phyloP scores from a whole-genome alignment of 164 flowering plant species.

The Paratinospora sagittata region DNA sequence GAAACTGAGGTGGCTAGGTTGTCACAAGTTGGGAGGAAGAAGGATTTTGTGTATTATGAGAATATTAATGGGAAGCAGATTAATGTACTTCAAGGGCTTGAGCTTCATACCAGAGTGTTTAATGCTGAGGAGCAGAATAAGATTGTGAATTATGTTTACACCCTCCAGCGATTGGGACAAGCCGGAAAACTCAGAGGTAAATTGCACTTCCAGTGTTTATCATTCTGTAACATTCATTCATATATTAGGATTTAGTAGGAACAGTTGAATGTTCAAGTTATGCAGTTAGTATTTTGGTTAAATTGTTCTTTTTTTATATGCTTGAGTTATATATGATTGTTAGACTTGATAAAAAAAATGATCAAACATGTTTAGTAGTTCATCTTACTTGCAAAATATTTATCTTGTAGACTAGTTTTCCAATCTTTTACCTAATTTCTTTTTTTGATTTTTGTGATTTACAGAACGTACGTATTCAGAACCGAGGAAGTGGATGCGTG shows the following conservation, averaged over 20 bases:
- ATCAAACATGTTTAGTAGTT: too few relatives aligned
- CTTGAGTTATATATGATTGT: too few relatives aligned
- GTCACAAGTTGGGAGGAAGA: conserved; percentile 38
- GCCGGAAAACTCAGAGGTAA: conserved; percentile 47
- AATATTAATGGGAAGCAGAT: conserved; percentile 27
- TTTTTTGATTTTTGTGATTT: not conserved
- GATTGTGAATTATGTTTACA: conserved; percentile 35
- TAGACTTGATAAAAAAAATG: too few relatives aligned
- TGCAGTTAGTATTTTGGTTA: too few relatives aligned
- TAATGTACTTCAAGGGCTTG: conserved; percentile 52
- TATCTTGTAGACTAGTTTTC: not conserved
- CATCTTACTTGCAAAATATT: not conserved
- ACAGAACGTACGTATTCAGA: conserved; percentile 48
- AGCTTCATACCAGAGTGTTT: conserved; percentile 47
- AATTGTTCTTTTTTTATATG: too few relatives aligned
- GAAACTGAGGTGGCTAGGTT: conserved; percentile 19
- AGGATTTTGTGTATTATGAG: conserved; percentile 35
- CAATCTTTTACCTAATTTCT: not conserved
- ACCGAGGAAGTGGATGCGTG: conserved; percentile 62
- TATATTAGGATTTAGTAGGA: too few relatives aligned
- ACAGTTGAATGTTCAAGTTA: too few relatives aligned
- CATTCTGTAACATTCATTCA: too few relatives aligned
- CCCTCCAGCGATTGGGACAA: conserved; percentile 36
- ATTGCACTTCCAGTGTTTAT: not conserved
- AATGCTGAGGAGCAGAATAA: conserved; percentile 39